Percentiles rank a stretch among this genome's conserved stretches.
Evolutionary conservation across 495 filamentous ascomycete species (phyloP).

Genomic region (Elasticomyces elasticus): DNA sequence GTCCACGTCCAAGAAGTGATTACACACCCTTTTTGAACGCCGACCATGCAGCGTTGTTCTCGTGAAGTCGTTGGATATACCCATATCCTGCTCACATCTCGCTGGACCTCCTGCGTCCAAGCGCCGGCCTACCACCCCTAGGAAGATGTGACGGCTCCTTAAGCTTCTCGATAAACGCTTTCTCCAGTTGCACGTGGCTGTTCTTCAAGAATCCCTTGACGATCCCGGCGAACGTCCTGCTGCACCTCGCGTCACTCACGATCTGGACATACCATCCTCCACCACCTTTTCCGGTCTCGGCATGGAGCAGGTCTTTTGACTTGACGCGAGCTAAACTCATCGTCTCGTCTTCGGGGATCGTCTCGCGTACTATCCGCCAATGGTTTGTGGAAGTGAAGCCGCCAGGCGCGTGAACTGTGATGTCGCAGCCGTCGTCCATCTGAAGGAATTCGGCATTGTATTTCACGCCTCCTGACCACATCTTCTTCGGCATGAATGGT

Average conservation of each 20-base stretch:
- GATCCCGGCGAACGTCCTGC: slow-evolving; percentile 10
- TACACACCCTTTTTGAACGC: not conserved
- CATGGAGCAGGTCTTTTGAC: slow-evolving; percentile 13
- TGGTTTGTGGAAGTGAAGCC: slow-evolving; percentile 22
- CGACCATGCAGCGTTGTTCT: not conserved
- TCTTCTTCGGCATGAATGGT: slow-evolving; percentile 20
- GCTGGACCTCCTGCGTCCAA: slow-evolving; percentile 10
- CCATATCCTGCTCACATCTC: not conserved
- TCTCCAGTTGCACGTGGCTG: slow-evolving; percentile 16
- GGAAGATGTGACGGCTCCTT: not conserved
- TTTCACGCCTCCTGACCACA: slow-evolving; percentile 17
- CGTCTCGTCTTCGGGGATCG: slow-evolving; percentile 9
- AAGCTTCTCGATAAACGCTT: slow-evolving; percentile 16
- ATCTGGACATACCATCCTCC: slow-evolving; percentile 22
- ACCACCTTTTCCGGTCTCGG: slow-evolving; percentile 5
- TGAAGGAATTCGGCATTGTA: slow-evolving; percentile 17
- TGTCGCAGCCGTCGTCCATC: slow-evolving; percentile 19
- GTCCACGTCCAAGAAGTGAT: not conserved
- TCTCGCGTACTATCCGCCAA: slow-evolving; percentile 19
- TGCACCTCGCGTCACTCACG: slow-evolving; percentile 19
- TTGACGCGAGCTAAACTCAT: not conserved
- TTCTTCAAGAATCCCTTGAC: slow-evolving; percentile 22
- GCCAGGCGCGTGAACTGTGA: slow-evolving; percentile 20
- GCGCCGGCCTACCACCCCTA: slow-evolving; percentile 2
- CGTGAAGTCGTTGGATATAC: not conserved